Evolutionary conservation across 1,139 yeast genomes (phyloP), one percentile per base, ranked within the genome.

Genomic region (Yamadazyma atlantica): DNA sequence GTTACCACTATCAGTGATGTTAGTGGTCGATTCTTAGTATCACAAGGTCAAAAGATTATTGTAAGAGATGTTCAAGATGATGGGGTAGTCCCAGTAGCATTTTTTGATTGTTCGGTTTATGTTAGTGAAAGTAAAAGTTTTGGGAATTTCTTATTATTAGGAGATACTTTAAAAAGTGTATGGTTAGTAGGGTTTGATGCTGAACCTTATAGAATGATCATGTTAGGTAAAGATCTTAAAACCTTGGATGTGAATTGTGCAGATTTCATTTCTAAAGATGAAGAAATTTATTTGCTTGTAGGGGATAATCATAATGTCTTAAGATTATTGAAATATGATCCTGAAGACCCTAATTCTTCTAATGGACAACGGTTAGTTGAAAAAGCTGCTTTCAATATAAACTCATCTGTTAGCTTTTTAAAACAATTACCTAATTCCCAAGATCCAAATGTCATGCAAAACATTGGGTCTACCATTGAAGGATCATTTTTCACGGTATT

Each of bases 131-230:
- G 88, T 18, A 90, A 90, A 59, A 75, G 89, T 47, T 80, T 87
- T 57, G 92, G 95, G 28, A 88, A 90, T 57, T 65, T 90, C 54
- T 58, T 90, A 19, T 51, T 88, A 2, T 61, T 89, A 19, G 96
- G 95, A 14, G 99, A 92, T 60, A 72, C 88, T 0, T 70, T 82
- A 59, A 85, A 86, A 48, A 85, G 95, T 48, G 69, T 88, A 6
- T 82, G 92, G 73, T 70, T 94, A 40, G 83, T 82, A 18, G 97
- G 97, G 1, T 90, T 89, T 61, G 96, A 90, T 55, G 92, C 95
- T 3, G 97, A 92, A 52, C 99, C 98, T 1, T 90, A 86, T 59
- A 69, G 97, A 46, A 81, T 92, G 83, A 71, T 87, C 18, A 62
- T 77, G 46, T 63, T 94, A 38, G 92, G 96, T 7, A 85, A 85